Conservation (phyloP, 2,329 filamentous ascomycete species). For the Parastagonospora nodorum region DNA sequence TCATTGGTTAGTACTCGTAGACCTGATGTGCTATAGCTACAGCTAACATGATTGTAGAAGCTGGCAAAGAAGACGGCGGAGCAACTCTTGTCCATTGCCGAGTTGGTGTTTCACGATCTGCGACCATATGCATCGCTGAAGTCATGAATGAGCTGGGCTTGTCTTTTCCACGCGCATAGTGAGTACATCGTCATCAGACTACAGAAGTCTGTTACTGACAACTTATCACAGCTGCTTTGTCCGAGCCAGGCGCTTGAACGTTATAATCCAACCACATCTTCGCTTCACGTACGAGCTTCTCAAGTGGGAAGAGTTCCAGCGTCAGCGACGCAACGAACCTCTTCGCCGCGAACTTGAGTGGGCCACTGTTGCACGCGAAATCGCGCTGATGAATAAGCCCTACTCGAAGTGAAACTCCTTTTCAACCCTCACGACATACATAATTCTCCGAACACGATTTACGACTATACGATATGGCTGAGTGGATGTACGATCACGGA, state of each 20-base stretch:
- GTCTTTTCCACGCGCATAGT: conserved; percentile 89
- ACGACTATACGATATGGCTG: conserved; percentile 21
- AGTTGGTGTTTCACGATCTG: conserved; percentile 92
- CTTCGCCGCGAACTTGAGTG: conserved; percentile 85
- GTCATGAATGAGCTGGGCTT: conserved; percentile 83
- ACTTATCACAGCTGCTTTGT: conserved; percentile 73
- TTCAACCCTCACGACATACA: conserved; percentile 4
- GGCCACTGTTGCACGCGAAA: conserved; percentile 84
- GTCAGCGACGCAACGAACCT: conserved; percentile 57
- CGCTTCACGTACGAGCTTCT: conserved; percentile 91
- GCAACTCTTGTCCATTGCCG: conserved; percentile 95
- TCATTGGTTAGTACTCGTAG: conserved; percentile 73
- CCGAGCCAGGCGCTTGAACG: conserved; percentile 86
- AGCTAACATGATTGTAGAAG: conserved; percentile 61
- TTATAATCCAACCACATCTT: conserved; percentile 97
- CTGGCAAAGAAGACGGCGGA: conserved; percentile 74
- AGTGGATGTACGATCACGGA: conserved; percentile 26
- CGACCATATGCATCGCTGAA: conserved; percentile 98
- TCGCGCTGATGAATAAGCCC: conserved; percentile 93
- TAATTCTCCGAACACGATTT: conserved; percentile 20
- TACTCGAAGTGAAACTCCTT: conserved; percentile 68
- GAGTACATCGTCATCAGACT: conserved; percentile 37
- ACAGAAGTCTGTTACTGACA: neutral
- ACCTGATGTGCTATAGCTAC: neutral
- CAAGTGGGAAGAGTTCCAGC: conserved; percentile 88